Evolutionary conservation across 164 flowering plant species (phyloP).

Genomic region (Chimonanthus salicifolius): DNA sequence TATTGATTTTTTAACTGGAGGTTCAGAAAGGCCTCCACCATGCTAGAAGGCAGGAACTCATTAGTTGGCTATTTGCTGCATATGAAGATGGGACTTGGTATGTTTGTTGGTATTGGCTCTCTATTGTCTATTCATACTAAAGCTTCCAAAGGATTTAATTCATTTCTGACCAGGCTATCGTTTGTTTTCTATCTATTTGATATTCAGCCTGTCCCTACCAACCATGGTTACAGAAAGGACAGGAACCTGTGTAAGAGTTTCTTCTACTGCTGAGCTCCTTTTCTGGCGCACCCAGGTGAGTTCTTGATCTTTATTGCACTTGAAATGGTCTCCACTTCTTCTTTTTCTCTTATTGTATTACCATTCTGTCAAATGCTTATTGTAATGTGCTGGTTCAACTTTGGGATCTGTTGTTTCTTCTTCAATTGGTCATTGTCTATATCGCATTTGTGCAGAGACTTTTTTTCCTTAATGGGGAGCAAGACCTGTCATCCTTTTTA

Average conservation of each 20-base stretch:
- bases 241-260: conserved; percentile 50
- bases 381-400: neutral
- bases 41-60: conserved; percentile 48
- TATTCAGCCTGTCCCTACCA: conserved; percentile 50
- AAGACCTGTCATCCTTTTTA: conserved; percentile 76
- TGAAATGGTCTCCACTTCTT: neutral
- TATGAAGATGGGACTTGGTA: conserved; percentile 61
- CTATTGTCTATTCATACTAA: neutral
- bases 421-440: neutral
- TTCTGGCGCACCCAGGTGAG: conserved; percentile 87
- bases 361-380: neutral
- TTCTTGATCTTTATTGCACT: neutral
- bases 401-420: neutral
- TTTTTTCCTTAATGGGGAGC: conserved; percentile 88
- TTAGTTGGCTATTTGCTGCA: conserved; percentile 44
- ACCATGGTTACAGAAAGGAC: conserved; percentile 36
- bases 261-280: conserved; percentile 62
- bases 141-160: neutral
- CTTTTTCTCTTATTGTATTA: neutral
- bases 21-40: conserved; percentile 38
- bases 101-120: conserved; percentile 1
- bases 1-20: conserved; percentile 14
- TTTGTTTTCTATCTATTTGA: conserved; percentile 11
- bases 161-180: conserved; percentile 5
- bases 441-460: conserved; percentile 56